phyloP scores from a whole-genome alignment of 768 basidiomycete species.

The Sporobolomyces pararoseus region DNA sequence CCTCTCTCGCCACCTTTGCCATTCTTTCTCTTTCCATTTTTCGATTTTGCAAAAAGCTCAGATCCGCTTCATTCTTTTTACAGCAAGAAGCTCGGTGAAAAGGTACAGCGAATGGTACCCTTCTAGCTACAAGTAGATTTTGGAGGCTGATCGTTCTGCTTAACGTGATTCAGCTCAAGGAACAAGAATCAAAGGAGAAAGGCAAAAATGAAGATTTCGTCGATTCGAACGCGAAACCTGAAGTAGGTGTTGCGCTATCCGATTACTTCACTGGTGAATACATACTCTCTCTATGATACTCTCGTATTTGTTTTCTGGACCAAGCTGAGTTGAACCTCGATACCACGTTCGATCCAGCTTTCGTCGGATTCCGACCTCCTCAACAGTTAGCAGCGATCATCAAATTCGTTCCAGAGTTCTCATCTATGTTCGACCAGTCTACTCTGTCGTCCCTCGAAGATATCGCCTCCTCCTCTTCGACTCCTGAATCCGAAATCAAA shows the following conservation, averaged over 20 bases:
- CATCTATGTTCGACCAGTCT: slow-evolving; percentile 4
- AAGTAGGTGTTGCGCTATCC: slow-evolving; percentile 32
- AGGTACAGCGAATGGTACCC: too few species aligned
- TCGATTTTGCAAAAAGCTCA: too few species aligned
- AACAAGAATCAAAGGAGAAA: slow-evolving; percentile 24
- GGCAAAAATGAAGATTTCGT: slow-evolving; percentile 41
- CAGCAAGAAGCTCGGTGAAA: slow-evolving; percentile 25
- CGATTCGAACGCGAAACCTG: slow-evolving; percentile 42
- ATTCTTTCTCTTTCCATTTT: not conserved
- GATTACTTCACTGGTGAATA: slow-evolving; percentile 31
- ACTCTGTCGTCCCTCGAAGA: slow-evolving; percentile 1
- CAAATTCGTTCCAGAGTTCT: slow-evolving; percentile 22
- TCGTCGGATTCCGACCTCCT: slow-evolving; percentile 42
- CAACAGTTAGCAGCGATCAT: slow-evolving; percentile 24
- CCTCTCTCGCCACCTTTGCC: not conserved
- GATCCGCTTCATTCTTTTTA: too few species aligned
- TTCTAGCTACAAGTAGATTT: too few species aligned
- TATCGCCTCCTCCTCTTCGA: not conserved
- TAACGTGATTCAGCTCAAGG: slow-evolving; percentile 10
- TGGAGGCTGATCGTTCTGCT: too few species aligned
- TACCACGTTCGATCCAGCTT: slow-evolving; percentile 17
- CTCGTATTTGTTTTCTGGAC: not conserved
- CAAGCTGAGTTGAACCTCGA: not conserved
- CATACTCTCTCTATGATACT: not conserved
- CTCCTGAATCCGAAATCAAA: slow-evolving; percentile 11